Evolutionary conservation across 495 filamentous ascomycete genomes (phyloP), one percentile per base, ranked within the genome.

Genomic region (Penicillium salamii): DNA sequence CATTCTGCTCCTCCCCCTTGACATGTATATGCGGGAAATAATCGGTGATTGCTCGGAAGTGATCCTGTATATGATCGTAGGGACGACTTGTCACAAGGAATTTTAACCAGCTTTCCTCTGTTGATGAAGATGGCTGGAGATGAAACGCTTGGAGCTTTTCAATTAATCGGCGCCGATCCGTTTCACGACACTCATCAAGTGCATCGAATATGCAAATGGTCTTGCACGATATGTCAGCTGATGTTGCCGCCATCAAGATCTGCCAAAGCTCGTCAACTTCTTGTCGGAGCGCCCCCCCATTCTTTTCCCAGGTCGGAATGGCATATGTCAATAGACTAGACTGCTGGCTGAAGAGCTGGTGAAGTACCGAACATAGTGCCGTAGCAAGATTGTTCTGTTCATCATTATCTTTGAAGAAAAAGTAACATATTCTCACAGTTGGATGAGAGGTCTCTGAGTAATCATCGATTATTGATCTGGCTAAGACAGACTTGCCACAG

Each of bases 1-100:
- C 32, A 8, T 8, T 34, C n/a, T 34, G 7, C 14, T 34, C 32
- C 12, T 34, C 32, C 12, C 32, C 32, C 7, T 8, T 13, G 1
- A 34, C 5, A 6, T 13, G 32, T 5, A 34, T 34, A 13, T 8
- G 7, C 11, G 23, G 23, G 8, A 26, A 4, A 4, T 26, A 24
- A 9, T 55, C 17, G 12, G 54, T 40, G 51, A 57, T 21, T 31
- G 18, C 0, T 54, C 13, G 21, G n/a, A 69, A 72, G 3, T 37
- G 11, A 13, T 29, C n/a, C 28, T 58, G 36, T 6, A 79, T 75
- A 17, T 64, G 14, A 9, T 42, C 46, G 43, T 72, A 76, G 12
- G 70, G 72, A n/a, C 68, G 72, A 54, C 74, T 75, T 1, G 71
- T 77, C 5, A 75, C 49, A 0, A 76, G 52, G 32, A 76, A 70